Conservation (phyloP, 2,329 filamentous ascomycete species). For the Fusarium sp. region DNA sequence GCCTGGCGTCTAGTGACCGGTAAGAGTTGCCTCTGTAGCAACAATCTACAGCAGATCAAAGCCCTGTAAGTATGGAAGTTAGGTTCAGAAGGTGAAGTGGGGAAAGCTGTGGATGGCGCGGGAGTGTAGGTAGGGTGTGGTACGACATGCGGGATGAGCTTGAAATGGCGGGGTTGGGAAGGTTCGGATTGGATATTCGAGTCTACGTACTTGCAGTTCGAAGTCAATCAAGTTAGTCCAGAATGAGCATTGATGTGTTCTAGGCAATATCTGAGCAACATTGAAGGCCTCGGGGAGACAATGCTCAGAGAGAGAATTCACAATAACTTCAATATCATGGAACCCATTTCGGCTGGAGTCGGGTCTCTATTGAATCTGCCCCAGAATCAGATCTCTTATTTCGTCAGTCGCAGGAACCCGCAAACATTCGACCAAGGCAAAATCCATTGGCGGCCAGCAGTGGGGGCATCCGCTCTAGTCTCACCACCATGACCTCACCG, state of each 20-base stretch:
- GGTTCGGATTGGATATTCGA: constrained; percentile 26
- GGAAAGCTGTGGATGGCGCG: constrained; percentile 14
- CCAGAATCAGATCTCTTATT: constrained; percentile 17
- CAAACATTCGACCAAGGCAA: constrained; percentile 37
- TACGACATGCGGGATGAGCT: constrained; percentile 35
- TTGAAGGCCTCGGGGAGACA: background rate
- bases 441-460: constrained; percentile 25
- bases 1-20: constrained; percentile 3
- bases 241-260: constrained; percentile 12
- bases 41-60: background rate
- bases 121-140: constrained; percentile 20
- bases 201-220: background rate
- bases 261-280: constrained; percentile 1
- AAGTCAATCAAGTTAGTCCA: constrained; percentile 1
- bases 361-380: constrained; percentile 18
- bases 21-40: constrained; percentile 15
- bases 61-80: background rate
- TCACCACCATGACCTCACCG: constrained; percentile 45
- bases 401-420: background rate
- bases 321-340: constrained; percentile 3
- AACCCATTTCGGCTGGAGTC: constrained; percentile 35
- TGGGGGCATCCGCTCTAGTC: constrained; percentile 28
- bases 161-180: constrained; percentile 36
- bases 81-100: constrained; percentile 14
- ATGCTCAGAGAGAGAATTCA: background rate